Conservation (phyloP, 176 grass and related monocot species). For the Neostapfia colusana region DNA sequence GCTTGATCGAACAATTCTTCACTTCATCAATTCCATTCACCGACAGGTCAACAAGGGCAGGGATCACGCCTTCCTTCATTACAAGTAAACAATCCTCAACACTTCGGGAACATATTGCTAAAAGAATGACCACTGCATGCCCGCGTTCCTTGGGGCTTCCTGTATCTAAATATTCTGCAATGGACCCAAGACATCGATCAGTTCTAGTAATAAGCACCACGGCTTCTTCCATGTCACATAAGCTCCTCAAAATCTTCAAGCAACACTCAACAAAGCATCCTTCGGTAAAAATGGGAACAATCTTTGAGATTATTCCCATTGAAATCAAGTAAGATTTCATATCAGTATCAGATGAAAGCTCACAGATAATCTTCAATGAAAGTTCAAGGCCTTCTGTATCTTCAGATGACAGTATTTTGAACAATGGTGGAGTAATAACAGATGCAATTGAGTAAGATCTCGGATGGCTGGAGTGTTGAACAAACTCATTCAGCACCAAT, state of each 20-base stretch:
- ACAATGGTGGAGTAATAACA: slow-evolving; percentile 46
- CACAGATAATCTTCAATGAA: slow-evolving; percentile 61
- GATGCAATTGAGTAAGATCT: slow-evolving; percentile 52
- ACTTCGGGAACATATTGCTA: slow-evolving; percentile 62
- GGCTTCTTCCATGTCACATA: slow-evolving; percentile 63
- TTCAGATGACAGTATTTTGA: slow-evolving; percentile 55
- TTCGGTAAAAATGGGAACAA: slow-evolving; percentile 60
- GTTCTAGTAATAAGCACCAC: slow-evolving; percentile 48
- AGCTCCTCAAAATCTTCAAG: slow-evolving; percentile 61
- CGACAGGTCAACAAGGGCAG: slow-evolving; percentile 75
- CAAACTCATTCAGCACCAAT: slow-evolving; percentile 57
- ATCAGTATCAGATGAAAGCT: slow-evolving; percentile 54
- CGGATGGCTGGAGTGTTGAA: slow-evolving; percentile 34
- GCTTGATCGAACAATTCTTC: slow-evolving; percentile 53
- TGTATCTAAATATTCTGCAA: slow-evolving; percentile 71
- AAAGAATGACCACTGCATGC: slow-evolving; percentile 61
- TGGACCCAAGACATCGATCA: slow-evolving; percentile 57
- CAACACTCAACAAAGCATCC: slow-evolving; percentile 60
- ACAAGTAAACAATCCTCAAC: slow-evolving; percentile 67
- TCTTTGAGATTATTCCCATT: slow-evolving; percentile 61
- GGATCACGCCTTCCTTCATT: slow-evolving; percentile 91
- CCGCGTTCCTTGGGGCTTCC: slow-evolving; percentile 68
- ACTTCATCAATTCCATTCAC: slow-evolving; percentile 76
- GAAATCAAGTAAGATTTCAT: slow-evolving; percentile 59
- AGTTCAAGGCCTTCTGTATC: slow-evolving; percentile 58